Evolutionary conservation across 2,329 filamentous ascomycete species (phyloP), one percentile per base, ranked within the genome.

Genomic region (Aspergillus pseudonomiae): DNA sequence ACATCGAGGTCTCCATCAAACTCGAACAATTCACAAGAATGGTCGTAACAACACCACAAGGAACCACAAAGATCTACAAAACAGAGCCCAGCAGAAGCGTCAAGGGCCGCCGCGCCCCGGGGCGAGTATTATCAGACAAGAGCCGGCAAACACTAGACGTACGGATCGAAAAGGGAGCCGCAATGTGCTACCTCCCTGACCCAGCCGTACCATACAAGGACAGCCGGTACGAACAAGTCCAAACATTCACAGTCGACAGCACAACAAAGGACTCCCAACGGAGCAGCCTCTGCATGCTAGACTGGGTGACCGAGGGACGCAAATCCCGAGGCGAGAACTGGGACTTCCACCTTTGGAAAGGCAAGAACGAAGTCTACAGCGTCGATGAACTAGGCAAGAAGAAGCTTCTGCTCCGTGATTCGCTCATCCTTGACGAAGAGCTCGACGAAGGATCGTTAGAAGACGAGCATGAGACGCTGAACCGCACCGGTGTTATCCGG

Each of bases 1-100:
- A 86, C 67, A 90, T 98, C 76, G 83, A 89, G 72, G 86, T 99
- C 30, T 82, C 83, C 24, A 85, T 97, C 65, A 84, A 85, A 11
- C 82, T 97, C 55, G 86, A 87, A 12, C 70, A 83, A 3, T 79
- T 81, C 2, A 89, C 92, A 5, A 89, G 88, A 64, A 85, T 97
- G 60, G 80, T 86, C 10, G 88, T 82, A 36, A 80, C 81, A n/a
- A 84, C 83, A 0, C 81, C 85, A 0, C 86, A 89, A 81, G 94
- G 94, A 59, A 93, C 93, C 79, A 98, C 95, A 64, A 99, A 98
- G 81, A 89, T 99, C 71, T 98, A 97, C 85, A 96, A 95, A 75
- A 91, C 93, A 77, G 86, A 55, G 19, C 68, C 71, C 26, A 68
- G 60, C 39, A 68, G 61, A 46, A 65, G 54, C 57, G 63, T 70